A percentile compares a stretch with the other conserved stretches of the same genome.
Conservation (phyloP, 495 filamentous ascomycete species). For the Xylaria scruposa region DNA sequence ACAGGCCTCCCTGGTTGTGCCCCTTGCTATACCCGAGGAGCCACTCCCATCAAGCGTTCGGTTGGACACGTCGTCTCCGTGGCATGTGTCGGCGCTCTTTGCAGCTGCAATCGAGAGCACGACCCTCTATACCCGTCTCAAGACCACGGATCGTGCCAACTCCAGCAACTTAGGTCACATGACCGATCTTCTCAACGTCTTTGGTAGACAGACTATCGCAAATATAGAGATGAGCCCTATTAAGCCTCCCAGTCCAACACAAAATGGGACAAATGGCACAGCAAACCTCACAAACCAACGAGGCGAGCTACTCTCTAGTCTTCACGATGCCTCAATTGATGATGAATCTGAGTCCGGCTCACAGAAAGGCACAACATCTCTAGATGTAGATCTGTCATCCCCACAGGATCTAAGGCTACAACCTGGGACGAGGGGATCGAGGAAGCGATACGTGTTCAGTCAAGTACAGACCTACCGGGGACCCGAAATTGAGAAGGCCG, state of each 20-base stretch:
- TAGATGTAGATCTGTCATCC: constrained; percentile 67
- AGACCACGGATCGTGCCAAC: constrained; percentile 50
- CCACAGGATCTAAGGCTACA: constrained; percentile 42
- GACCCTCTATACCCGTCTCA: constrained; percentile 77
- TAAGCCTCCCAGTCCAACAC: constrained; percentile 24
- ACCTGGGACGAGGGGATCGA: constrained; percentile 34
- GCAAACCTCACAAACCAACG: constrained; percentile 30
- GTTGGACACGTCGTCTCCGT: constrained; percentile 71
- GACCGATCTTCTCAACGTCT: constrained; percentile 73
- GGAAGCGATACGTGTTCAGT: constrained; percentile 66
- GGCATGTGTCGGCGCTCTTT: constrained; percentile 83
- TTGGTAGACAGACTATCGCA: constrained; percentile 81
- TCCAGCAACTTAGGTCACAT: constrained; percentile 66
- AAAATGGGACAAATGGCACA: constrained; percentile 34
- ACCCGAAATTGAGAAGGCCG: constrained; percentile 32
- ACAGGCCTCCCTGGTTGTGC: constrained; percentile 79
- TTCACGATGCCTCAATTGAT: constrained; percentile 24
- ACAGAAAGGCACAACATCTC: constrained; percentile 42
- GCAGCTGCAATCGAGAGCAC: constrained; percentile 79
- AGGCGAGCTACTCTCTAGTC: constrained; percentile 31
- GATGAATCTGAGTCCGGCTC: constrained; percentile 36
- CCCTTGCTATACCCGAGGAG: constrained; percentile 68
- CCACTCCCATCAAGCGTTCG: constrained; percentile 64
- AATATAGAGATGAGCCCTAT: constrained; percentile 66
- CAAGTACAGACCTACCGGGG: constrained; percentile 58